Evolutionary conservation across 331 rosid species (phyloP).

Genomic region (Cucumis variabilis): DNA sequence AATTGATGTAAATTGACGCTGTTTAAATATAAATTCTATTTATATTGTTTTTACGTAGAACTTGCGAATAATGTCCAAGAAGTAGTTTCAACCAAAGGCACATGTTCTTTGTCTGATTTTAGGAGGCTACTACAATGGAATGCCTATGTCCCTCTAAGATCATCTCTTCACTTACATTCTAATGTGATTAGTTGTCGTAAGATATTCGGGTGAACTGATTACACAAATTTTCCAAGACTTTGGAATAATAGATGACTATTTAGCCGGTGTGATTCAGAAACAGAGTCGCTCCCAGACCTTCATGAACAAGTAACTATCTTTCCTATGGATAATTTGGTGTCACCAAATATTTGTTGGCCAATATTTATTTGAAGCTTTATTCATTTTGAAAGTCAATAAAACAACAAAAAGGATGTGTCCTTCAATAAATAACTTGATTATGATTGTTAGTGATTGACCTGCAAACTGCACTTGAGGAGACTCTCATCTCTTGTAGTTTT

Average conservation of each 20-base stretch:
- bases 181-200: neutral
- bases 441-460: neutral
- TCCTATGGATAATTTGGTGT: slow-evolving; percentile 12
- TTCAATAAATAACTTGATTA: neutral
- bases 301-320: slow-evolving; percentile 79
- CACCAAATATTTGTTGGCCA: neutral
- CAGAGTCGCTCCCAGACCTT: slow-evolving; percentile 70
- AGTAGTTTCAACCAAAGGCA: neutral
- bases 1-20: neutral
- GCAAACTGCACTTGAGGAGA: slow-evolving; percentile 15
- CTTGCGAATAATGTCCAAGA: neutral
- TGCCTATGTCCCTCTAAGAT: neutral
- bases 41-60: neutral
- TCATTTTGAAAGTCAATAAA: neutral
- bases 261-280: slow-evolving; percentile 63
- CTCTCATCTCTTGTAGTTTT: neutral
- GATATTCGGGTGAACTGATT: slow-evolving; percentile 34
- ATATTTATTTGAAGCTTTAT: neutral
- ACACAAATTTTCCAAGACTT: slow-evolving; percentile 60
- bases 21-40: neutral
- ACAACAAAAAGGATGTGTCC: neutral
- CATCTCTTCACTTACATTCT: slow-evolving; percentile 2
- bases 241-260: slow-evolving; percentile 89
- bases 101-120: neutral
- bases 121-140: slow-evolving; percentile 4